phyloP scores from a whole-genome alignment of 768 basidiomycete species.

The Russula vinacea region DNA sequence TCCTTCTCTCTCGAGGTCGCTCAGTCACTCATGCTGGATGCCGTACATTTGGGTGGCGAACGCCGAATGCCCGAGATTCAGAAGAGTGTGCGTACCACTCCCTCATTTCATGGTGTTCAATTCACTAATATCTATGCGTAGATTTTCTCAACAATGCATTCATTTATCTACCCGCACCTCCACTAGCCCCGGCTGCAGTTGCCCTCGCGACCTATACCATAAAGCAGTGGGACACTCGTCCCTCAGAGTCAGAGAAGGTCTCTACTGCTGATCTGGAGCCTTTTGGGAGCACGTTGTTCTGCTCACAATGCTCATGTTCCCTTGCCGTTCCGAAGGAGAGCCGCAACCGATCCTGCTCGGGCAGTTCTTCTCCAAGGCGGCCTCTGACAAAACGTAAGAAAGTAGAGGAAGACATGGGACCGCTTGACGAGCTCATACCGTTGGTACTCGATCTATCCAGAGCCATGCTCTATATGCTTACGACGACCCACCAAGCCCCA shows the following conservation, averaged over 20 bases:
- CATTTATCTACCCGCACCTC: constrained; percentile 13
- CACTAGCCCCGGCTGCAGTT: not conserved
- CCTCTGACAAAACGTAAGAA: constrained; percentile 13
- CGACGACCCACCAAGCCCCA: constrained; percentile 21
- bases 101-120: not conserved
- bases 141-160: constrained; percentile 13
- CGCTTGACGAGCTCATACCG: constrained; percentile 23
- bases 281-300: constrained; percentile 6
- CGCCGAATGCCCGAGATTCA: not conserved
- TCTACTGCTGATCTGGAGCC: constrained; percentile 5
- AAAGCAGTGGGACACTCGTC: constrained; percentile 11
- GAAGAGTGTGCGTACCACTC: constrained; percentile 3
- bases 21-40: constrained; percentile 16
- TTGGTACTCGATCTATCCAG: constrained; percentile 22
- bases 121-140: not conserved
- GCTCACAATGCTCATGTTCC: not conserved
- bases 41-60: constrained; percentile 8
- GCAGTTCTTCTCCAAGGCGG: not conserved
- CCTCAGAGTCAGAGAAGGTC: constrained; percentile 15
- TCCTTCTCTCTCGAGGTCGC: constrained; percentile 12
- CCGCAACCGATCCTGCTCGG: not conserved
- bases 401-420: constrained; percentile 18
- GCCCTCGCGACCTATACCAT: not conserved
- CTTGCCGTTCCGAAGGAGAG: not conserved
- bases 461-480: constrained; percentile 2